A percentile compares a stretch with the other conserved stretches of the same genome.
Evolutionary conservation across 129 eudicot species (phyloP).

Genomic region (Gnaphalium uliginosum): DNA sequence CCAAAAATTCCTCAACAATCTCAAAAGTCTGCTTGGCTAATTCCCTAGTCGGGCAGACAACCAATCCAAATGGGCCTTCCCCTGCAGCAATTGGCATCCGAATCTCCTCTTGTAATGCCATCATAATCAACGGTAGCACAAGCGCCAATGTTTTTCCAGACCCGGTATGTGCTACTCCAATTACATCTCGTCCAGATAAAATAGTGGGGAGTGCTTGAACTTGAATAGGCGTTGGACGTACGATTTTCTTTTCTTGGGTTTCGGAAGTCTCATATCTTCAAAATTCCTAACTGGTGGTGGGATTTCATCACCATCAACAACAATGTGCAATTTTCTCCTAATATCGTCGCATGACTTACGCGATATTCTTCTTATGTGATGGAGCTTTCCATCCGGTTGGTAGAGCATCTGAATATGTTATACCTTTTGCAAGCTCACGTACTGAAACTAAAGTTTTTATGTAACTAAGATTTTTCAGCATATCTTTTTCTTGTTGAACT

Average conservation of each 20-base stretch:
- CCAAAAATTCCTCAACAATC: conserved; percentile 65
- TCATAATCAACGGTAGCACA: conserved; percentile 63
- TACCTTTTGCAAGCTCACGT: conserved; percentile 78
- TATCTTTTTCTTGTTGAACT: conserved; percentile 67
- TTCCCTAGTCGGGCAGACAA: conserved; percentile 83
- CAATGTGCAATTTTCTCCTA: conserved; percentile 76
- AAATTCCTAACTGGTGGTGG: conserved; percentile 83
- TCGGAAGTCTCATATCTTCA: conserved; percentile 78
- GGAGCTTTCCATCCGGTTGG: conserved; percentile 89
- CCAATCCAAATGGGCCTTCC: conserved; percentile 88
- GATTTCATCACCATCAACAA: conserved; percentile 79
- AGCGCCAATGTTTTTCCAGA: conserved; percentile 79
- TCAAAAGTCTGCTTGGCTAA: conserved; percentile 80
- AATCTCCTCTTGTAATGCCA: too few species aligned
- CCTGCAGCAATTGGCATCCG: conserved; percentile 78
- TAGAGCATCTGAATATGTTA: conserved; percentile 64
- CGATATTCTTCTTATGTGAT: conserved; percentile 55
- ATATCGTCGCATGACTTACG: conserved; percentile 49
- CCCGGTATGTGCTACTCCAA: conserved; percentile 55
- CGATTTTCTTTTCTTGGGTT: conserved; percentile 73
- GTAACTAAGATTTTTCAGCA: conserved; percentile 69
- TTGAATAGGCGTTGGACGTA: too few species aligned
- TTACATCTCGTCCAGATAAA: too few species aligned
- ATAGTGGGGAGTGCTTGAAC: too few species aligned
- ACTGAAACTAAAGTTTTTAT: conserved; percentile 67